These are phyloP conservation scores for Saccharomycopsis hybrid DNA, from an alignment of 1,139 yeast species.

Conservation along the genomic window DNA sequence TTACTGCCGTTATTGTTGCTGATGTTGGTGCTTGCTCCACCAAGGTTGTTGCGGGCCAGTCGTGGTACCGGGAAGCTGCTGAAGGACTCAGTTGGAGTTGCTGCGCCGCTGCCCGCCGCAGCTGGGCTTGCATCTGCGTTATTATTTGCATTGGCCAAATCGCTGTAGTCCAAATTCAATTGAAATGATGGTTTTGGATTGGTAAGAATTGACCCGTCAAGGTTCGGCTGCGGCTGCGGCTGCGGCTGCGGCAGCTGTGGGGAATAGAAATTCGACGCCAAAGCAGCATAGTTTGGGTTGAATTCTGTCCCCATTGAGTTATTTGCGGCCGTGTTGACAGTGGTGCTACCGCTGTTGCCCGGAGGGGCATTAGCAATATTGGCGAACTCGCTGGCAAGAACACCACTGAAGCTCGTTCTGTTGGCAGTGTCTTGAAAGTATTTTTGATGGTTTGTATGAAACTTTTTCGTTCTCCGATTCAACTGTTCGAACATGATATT, in stretches of 20 bases:
- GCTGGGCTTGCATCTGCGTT: background rate
- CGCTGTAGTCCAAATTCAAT: slow-evolving; percentile 3
- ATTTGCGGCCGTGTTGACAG: background rate
- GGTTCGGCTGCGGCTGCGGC: background rate
- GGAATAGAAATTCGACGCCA: too few species aligned
- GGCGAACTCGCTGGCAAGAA: background rate
- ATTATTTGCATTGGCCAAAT: background rate
- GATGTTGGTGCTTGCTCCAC: background rate
- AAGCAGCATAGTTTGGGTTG: background rate
- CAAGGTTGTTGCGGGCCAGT: background rate
- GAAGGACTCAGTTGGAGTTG: background rate
- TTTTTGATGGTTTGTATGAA: slow-evolving; percentile 21
- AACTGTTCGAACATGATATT: slow-evolving; percentile 78
- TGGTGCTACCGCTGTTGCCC: background rate
- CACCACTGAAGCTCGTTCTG: background rate
- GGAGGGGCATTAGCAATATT: too few species aligned
- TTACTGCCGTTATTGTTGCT: background rate
- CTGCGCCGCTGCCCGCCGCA: background rate
- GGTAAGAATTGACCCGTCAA: slow-evolving; percentile 2
- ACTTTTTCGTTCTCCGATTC: slow-evolving; percentile 38
- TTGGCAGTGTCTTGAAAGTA: slow-evolving; percentile 12
- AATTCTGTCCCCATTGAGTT: background rate
- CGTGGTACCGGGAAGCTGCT: background rate
- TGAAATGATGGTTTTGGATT: slow-evolving; percentile 18
- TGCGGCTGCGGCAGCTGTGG: too few species aligned